Evolutionary conservation across 1,284 basidiomycete species (phyloP), one percentile per base, ranked within the genome.

Genomic region (Ustilago hordei): DNA sequence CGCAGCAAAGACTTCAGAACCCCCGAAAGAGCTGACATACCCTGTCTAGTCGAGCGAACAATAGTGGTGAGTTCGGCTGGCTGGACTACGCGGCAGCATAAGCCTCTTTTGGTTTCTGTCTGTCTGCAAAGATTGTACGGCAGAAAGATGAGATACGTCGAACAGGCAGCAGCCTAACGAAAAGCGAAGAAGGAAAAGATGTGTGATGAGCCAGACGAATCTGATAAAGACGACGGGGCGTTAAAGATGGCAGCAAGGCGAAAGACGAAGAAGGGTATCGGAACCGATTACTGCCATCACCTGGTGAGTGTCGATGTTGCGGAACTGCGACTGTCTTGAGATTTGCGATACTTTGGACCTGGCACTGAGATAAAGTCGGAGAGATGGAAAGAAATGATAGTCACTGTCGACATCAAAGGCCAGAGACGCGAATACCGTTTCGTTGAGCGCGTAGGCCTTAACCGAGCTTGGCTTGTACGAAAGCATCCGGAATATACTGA

Each of bases 401-500:
- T 45, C 43, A 45, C 43, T 45, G 43, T 45, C 43, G 43, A 9
- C 48, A 13, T 50, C 48, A 50, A 28, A 50, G 23, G 55, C 35
- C n/a, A 53, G 3, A 35, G 36, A 41, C 31, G 9, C 23, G 23
- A 34, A 23, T 6, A 19, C 17, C 19, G 54, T 39, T 19, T 38
- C 17, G 54, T n/a, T 36, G 15, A 34, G 11, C 28, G 15, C 12
- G 55, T 43, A n/a, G 15, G 4, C n/a, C 41, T 69, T 36, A 81
- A 62, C 68, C 79, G 6, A 74, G 67, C 65, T 79, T 81, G 5
- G 79, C 79, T 32, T 75, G 75, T 50, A 81, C 77, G 47, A 79
- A 75, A 31, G 77, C 79, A 54, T 79, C 77, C 17, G 79, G 71
- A n/a, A 81, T 79, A 60, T 78, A 85, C 50, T 69, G 74, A n/a